phyloP scores from a whole-genome alignment of 2,329 filamentous ascomycete genomes.

The Aaosphaeria arxii region DNA sequence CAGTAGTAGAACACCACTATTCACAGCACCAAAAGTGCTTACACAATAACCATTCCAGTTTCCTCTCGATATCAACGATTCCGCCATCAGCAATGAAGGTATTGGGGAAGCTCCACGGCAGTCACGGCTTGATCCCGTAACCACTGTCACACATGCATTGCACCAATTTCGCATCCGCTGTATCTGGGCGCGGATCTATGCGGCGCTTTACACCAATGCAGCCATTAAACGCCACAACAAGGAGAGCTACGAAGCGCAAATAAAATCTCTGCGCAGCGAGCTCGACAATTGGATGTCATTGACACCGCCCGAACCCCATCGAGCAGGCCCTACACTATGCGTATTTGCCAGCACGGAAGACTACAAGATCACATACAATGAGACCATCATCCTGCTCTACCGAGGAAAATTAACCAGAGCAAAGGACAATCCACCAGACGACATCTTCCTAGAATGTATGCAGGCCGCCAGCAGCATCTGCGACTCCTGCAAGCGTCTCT shows the following conservation, averaged over 20 bases:
- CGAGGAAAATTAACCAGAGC: background rate
- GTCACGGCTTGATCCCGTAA: background rate
- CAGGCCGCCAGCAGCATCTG: background rate
- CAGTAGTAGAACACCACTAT: background rate
- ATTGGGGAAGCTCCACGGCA: background rate
- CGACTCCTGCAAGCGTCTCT: background rate
- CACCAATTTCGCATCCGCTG: background rate
- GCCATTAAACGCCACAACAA: background rate
- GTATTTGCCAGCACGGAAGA: background rate
- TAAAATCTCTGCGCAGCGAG: background rate
- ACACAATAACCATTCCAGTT: background rate
- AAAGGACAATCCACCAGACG: background rate
- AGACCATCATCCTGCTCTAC: background rate
- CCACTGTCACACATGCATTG: background rate
- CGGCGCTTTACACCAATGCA: background rate
- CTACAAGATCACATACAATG: background rate
- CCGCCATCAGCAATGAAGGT: background rate
- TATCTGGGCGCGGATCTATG: background rate
- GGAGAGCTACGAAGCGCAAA: background rate
- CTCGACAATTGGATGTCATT: background rate
- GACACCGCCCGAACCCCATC: background rate
- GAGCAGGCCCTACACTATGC: background rate
- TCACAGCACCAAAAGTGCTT: background rate
- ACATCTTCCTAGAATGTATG: background rate
- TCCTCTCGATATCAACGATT: background rate